Conservation (phyloP, 768 basidiomycete species). For the Trametes maxima region DNA sequence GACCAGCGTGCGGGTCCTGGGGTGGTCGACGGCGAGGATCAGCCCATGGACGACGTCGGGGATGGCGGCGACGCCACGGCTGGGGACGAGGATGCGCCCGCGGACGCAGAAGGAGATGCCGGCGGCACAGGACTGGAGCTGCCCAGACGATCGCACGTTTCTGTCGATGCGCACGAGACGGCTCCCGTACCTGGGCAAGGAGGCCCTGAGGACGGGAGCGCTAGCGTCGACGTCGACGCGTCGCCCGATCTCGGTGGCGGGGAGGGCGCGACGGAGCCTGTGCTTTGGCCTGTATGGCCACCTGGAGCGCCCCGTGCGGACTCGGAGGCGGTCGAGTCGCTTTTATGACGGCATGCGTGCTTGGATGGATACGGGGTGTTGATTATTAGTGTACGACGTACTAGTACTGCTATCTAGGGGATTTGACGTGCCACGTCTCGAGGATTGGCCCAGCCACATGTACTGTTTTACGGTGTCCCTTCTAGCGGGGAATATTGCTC, state of each 20-base stretch:
- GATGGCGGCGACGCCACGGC: background rate
- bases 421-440: too few species aligned
- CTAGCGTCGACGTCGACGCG: background rate
- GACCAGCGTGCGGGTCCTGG: background rate
- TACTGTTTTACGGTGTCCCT: too few species aligned
- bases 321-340: conserved; percentile 8
- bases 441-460: too few species aligned
- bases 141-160: conserved; percentile 4
- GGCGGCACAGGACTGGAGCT: conserved; percentile 1
- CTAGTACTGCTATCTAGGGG: background rate
- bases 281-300: conserved; percentile 12
- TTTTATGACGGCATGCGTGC: conserved; percentile 1
- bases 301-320: background rate
- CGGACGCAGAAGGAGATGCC: conserved; percentile 5
- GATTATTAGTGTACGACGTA: background rate
- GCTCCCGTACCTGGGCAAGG: background rate
- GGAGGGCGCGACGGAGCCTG: background rate
- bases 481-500: too few species aligned
- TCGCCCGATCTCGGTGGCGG: conserved; percentile 1
- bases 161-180: background rate
- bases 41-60: conserved; percentile 11
- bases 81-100: background rate
- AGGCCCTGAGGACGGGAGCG: background rate
- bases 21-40: conserved; percentile 8
- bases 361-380: background rate